phyloP scores from a whole-genome alignment of 441 rosid species.

The Erysimum pusillum region DNA sequence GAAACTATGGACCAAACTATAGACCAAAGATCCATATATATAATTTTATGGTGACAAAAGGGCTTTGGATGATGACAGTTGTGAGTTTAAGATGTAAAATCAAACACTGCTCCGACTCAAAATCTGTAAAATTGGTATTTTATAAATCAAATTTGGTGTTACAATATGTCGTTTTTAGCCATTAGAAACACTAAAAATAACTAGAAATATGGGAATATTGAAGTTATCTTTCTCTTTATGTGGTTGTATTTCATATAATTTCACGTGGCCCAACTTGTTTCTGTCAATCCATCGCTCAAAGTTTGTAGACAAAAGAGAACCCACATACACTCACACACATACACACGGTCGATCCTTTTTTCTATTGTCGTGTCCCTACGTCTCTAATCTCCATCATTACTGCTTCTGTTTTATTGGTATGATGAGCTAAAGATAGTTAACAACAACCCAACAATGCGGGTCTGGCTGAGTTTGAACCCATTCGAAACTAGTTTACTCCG shows the following conservation, averaged over 20 bases:
- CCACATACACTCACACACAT: slow-evolving; percentile 46
- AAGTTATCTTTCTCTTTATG: slow-evolving; percentile 26
- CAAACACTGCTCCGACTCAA: slow-evolving; percentile 5
- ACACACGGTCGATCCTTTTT: slow-evolving; percentile 46
- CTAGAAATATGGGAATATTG: slow-evolving; percentile 25
- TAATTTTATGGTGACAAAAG: neutral
- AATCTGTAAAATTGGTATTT: neutral
- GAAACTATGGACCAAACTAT: neutral
- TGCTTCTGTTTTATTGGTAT: slow-evolving; percentile 38
- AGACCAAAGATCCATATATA: too few relatives aligned
- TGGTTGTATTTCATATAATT: slow-evolving; percentile 46
- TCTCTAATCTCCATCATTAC: slow-evolving; percentile 40
- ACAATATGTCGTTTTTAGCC: slow-evolving; percentile 21
- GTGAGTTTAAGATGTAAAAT: slow-evolving; percentile 18
- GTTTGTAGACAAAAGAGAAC: slow-evolving; percentile 47
- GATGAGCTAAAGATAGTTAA: slow-evolving; percentile 24
- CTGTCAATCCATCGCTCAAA: slow-evolving; percentile 39
- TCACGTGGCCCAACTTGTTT: slow-evolving; percentile 48
- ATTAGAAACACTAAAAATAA: slow-evolving; percentile 20
- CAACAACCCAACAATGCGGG: slow-evolving; percentile 39
- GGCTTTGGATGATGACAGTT: neutral
- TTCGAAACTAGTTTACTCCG: slow-evolving; percentile 18
- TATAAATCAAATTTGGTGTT: slow-evolving; percentile 2
- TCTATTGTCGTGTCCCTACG: slow-evolving; percentile 40
- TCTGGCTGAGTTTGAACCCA: slow-evolving; percentile 23